Conservation (phyloP, 2,329 filamentous ascomycete species). For the Aspergillus sojae region DNA sequence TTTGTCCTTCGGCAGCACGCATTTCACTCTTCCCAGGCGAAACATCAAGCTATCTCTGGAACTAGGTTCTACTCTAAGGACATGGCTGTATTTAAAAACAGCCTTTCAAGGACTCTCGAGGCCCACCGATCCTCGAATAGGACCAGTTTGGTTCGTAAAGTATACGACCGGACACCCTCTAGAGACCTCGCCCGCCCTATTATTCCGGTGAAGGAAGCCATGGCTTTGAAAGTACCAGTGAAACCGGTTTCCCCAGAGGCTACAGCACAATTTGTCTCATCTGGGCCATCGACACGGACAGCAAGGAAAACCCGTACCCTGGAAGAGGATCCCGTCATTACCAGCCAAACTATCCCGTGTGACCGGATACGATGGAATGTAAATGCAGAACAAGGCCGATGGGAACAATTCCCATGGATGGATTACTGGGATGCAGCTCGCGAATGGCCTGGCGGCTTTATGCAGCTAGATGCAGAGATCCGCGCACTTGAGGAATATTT, state of each 20-base stretch:
- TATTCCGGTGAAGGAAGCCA: constrained; percentile 9
- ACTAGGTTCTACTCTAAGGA: constrained; percentile 17
- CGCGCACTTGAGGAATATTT: constrained; percentile 49
- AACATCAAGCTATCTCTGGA: constrained; percentile 16
- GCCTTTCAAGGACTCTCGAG: constrained; percentile 43
- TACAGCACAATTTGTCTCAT: neutral
- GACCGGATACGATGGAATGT: constrained; percentile 14
- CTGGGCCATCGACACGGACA: neutral
- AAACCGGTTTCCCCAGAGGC: neutral
- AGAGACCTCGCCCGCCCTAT: constrained; percentile 21
- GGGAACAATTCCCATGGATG: constrained; percentile 39
- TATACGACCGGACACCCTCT: constrained; percentile 20
- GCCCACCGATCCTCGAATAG: constrained; percentile 45
- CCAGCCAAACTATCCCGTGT: neutral
- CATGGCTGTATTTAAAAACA: constrained; percentile 33
- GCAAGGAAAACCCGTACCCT: neutral
- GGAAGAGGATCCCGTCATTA: neutral
- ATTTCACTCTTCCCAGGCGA: neutral
- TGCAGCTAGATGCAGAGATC: constrained; percentile 50
- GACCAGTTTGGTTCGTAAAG: constrained; percentile 37
- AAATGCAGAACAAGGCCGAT: constrained; percentile 13
- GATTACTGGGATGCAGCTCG: constrained; percentile 20
- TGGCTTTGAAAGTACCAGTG: too few species aligned
- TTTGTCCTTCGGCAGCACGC: neutral
- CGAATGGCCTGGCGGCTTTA: constrained; percentile 23